Evolutionary conservation across 495 filamentous ascomycete genomes (phyloP).

Genomic region (Trichoderma parareesei): DNA sequence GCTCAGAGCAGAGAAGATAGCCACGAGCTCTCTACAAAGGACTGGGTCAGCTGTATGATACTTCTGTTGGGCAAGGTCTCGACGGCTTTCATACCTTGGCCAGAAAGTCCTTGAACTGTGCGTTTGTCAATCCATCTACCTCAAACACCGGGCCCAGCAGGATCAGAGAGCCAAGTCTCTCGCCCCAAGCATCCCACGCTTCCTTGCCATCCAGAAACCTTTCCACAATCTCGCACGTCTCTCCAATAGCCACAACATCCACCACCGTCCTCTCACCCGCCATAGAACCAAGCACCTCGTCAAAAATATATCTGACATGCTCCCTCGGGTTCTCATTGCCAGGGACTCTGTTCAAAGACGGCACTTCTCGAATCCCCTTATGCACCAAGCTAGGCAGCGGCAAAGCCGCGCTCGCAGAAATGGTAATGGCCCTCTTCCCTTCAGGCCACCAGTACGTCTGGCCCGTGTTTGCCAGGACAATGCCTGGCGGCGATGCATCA

Average conservation of each 20-base stretch:
- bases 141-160: constrained; percentile 33
- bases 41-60: neutral
- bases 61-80: neutral
- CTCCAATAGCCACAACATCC: constrained; percentile 57
- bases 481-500: constrained; percentile 29
- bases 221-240: constrained; percentile 45
- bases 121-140: constrained; percentile 22
- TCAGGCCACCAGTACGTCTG: constrained; percentile 61
- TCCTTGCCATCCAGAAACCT: constrained; percentile 43
- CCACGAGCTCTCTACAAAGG: constrained; percentile 45
- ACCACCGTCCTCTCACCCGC: constrained; percentile 41
- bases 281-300: constrained; percentile 44
- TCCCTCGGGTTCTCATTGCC: constrained; percentile 40
- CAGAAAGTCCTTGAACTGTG: constrained; percentile 38
- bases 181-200: constrained; percentile 40
- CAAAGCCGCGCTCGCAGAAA: constrained; percentile 40
- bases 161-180: constrained; percentile 28
- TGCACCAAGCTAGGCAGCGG: constrained; percentile 50
- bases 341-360: constrained; percentile 47
- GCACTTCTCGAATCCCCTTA: constrained; percentile 27
- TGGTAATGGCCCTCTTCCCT: constrained; percentile 45
- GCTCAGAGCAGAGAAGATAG: constrained; percentile 41
- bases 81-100: constrained; percentile 30
- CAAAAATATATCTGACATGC: constrained; percentile 59
- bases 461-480: constrained; percentile 67